Evolutionary conservation across 768 basidiomycete genomes (phyloP).

Genomic region (Phlebiopsis flavidoalba): DNA sequence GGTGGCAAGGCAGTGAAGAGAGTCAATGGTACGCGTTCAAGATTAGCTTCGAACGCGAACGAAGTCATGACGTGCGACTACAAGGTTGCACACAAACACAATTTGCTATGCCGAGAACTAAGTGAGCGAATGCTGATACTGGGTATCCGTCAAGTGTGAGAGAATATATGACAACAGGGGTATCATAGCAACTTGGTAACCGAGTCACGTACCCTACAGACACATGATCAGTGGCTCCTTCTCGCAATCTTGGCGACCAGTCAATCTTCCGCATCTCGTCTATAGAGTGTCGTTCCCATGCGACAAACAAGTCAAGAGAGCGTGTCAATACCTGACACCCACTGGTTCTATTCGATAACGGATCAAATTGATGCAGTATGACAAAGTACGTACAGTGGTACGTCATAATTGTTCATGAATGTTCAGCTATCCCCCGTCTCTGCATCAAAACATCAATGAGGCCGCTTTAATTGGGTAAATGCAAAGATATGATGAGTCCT

Average conservation of each 20-base stretch:
- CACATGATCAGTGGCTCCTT: no score
- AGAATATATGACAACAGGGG: no score
- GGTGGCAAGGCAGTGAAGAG: background rate
- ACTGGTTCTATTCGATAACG: no score
- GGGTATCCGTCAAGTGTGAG: background rate
- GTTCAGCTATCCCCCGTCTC: conserved; percentile 60
- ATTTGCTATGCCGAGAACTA: no score
- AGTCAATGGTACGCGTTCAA: background rate
- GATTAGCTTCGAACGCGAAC: background rate
- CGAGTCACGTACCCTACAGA: no score
- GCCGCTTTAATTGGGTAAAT: no score
- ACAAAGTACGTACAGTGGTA: conserved; percentile 47
- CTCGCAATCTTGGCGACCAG: conserved; percentile 44
- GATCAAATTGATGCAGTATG: background rate
- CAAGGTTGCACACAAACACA: no score
- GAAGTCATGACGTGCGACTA: background rate
- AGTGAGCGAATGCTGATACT: background rate
- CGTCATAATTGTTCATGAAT: conserved; percentile 68
- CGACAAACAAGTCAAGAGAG: conserved; percentile 81
- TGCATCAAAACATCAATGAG: no score
- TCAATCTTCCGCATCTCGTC: conserved; percentile 63
- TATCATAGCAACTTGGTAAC: no score
- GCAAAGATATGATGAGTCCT: no score
- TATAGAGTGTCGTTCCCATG: conserved; percentile 79
- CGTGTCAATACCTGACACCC: conserved; percentile 70